Percentiles rank a stretch among this genome's conserved stretches.
Evolutionary conservation across 345 rosid genomes (phyloP).

Genomic region (Salix suchowensis): DNA sequence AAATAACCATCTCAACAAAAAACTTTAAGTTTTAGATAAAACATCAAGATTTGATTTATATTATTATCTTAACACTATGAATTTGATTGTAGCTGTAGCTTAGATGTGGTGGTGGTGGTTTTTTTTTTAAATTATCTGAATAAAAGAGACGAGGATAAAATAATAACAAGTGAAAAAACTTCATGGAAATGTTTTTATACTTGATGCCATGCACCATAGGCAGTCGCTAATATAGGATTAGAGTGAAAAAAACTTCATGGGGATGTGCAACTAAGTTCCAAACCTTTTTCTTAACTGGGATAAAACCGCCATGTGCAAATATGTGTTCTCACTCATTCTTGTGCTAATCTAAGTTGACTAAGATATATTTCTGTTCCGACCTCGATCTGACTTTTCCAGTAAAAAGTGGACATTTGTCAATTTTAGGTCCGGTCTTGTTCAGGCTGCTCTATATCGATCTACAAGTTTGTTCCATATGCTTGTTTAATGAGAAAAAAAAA

Average conservation of each 20-base stretch:
- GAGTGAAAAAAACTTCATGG: no score
- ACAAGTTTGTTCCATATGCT: not conserved
- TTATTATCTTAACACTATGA: no score
- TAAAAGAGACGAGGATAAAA: no score
- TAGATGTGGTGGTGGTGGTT: no score
- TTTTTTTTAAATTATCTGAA: no score
- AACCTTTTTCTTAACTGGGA: not conserved
- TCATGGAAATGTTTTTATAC: not conserved
- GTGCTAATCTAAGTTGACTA: not conserved
- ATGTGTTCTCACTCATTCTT: not conserved
- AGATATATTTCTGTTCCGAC: not conserved
- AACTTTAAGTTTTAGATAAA: no score
- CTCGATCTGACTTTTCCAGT: not conserved
- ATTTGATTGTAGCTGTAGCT: no score
- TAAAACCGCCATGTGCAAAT: not conserved
- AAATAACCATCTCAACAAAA: no score
- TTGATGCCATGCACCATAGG: no score
- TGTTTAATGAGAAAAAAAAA: not conserved
- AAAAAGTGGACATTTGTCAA: not conserved
- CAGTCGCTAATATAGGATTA: no score
- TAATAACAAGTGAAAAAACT: no score
- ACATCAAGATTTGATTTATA: no score
- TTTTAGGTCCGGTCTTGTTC: not conserved
- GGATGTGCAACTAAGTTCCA: not conserved
- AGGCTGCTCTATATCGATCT: not conserved